A percentile compares a stretch with the other conserved stretches of the same genome.
Conservation (phyloP, 345 rosid genomes). For the Nasturtium officinale region DNA sequence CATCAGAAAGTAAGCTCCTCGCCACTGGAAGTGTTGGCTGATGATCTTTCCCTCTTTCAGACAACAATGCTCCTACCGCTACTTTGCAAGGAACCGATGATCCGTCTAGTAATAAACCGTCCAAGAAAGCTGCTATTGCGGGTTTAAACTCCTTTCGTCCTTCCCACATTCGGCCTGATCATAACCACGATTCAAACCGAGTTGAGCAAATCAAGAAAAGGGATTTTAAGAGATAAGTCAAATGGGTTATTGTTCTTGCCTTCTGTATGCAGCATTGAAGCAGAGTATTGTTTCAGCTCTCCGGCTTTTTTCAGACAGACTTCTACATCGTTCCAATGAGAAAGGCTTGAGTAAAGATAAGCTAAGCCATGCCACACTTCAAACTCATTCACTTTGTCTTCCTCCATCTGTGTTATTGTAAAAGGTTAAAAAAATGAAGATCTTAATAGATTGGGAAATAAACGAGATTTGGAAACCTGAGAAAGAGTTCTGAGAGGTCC, state of each 20-base stretch:
- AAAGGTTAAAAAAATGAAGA: not conserved
- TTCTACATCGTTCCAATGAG: constrained; percentile 92
- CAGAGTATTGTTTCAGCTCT: constrained; percentile 71
- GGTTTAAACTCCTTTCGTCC: constrained; percentile 62
- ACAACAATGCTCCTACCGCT: constrained; percentile 57
- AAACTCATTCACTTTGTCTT: constrained; percentile 70
- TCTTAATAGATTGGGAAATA: not conserved
- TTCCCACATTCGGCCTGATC: constrained; percentile 69
- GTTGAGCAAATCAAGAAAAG: not conserved
- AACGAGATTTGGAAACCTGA: constrained; percentile 50
- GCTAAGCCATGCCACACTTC: constrained; percentile 97
- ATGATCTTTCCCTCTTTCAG: constrained; percentile 56
- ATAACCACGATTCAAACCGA: constrained; percentile 25
- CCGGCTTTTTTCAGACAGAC: constrained; percentile 75
- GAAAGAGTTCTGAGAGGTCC: constrained; percentile 63
- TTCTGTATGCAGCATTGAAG: constrained; percentile 74
- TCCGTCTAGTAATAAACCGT: constrained; percentile 64
- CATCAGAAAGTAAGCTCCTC: constrained; percentile 83
- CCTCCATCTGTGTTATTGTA: constrained; percentile 55
- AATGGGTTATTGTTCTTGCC: constrained; percentile 52
- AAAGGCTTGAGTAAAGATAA: constrained; percentile 74
- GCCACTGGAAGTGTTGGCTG: constrained; percentile 69
- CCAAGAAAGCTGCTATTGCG: constrained; percentile 57
- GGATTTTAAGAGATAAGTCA: not conserved
- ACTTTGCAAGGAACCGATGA: constrained; percentile 69